Evolutionary conservation across 768 basidiomycete species (phyloP).

Genomic region (Solioccasus polychromus): DNA sequence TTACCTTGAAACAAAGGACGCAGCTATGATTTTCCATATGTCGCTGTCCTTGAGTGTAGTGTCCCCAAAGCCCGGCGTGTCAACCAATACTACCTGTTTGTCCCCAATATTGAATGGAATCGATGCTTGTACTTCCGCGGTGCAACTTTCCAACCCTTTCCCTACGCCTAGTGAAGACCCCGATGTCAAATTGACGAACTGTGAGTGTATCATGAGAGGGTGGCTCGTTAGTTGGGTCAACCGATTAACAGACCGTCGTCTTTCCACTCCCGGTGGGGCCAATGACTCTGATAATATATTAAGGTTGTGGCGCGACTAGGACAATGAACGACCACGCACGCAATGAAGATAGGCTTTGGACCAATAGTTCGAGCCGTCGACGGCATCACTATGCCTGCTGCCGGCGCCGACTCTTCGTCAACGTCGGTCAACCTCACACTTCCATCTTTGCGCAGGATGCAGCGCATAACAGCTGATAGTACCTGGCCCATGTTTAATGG

Average conservation of each 20-base stretch:
- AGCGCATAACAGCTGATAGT: constrained; percentile 3
- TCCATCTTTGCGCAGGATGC: constrained; percentile 6
- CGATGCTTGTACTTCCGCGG: constrained; percentile 30
- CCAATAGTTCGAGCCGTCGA: too few species aligned
- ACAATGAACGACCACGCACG: constrained; percentile 16
- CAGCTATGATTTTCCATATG: constrained; percentile 48
- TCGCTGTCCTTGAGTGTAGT: constrained; percentile 45
- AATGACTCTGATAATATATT: constrained; percentile 28
- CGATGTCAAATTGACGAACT: constrained; percentile 36
- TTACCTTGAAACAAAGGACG: constrained; percentile 28
- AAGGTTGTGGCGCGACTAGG: too few species aligned
- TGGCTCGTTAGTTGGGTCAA: not conserved
- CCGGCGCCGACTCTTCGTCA: constrained; percentile 17
- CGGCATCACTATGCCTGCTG: not conserved
- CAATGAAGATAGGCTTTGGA: constrained; percentile 25
- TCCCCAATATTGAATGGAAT: constrained; percentile 27
- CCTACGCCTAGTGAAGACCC: constrained; percentile 30
- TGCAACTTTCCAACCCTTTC: constrained; percentile 33
- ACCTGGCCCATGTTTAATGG: constrained; percentile 21
- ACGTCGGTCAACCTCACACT: constrained; percentile 12
- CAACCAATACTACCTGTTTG: constrained; percentile 44
- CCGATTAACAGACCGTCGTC: constrained; percentile 24
- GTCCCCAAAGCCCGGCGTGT: constrained; percentile 63
- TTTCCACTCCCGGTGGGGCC: constrained; percentile 32
- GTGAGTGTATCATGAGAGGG: not conserved